phyloP scores from a whole-genome alignment of 2,329 filamentous ascomycete genomes.

The Colletotrichum limetticola region DNA sequence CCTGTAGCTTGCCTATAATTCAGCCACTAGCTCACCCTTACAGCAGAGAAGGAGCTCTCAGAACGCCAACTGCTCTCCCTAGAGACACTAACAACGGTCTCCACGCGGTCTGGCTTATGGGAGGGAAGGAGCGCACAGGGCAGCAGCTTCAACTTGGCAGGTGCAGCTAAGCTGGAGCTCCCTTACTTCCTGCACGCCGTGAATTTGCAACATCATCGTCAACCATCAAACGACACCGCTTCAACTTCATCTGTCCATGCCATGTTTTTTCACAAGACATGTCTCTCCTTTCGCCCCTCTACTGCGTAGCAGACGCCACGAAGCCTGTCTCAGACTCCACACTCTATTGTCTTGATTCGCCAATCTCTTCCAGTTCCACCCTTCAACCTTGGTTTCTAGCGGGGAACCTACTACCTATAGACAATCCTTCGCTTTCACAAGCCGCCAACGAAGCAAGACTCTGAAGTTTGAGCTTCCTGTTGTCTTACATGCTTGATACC shows the following conservation, averaged over 20 bases:
- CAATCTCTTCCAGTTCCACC: background rate
- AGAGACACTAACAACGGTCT: slow-evolving; percentile 8
- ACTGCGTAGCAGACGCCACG: background rate
- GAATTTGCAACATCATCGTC: slow-evolving; percentile 6
- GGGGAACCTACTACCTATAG: background rate
- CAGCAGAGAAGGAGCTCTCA: background rate
- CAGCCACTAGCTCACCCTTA: slow-evolving; percentile 8
- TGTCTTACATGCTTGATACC: background rate
- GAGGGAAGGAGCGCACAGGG: background rate
- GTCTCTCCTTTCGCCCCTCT: background rate
- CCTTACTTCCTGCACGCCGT: background rate
- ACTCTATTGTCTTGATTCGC: background rate
- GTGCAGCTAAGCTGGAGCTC: background rate
- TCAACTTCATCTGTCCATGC: background rate
- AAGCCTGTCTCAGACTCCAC: background rate
- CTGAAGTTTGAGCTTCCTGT: background rate
- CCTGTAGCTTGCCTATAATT: background rate
- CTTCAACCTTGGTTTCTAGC: background rate
- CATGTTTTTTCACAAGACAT: slow-evolving; percentile 6
- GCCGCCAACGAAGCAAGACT: background rate
- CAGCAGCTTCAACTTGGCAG: background rate
- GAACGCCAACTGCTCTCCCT: background rate
- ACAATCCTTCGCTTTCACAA: background rate
- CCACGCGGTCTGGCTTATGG: background rate
- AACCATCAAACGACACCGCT: background rate